These are phyloP conservation scores for Lomentospora prolificans DNA, from an alignment of 2,329 filamentous ascomycete genomes.

Conservation along the genomic window DNA sequence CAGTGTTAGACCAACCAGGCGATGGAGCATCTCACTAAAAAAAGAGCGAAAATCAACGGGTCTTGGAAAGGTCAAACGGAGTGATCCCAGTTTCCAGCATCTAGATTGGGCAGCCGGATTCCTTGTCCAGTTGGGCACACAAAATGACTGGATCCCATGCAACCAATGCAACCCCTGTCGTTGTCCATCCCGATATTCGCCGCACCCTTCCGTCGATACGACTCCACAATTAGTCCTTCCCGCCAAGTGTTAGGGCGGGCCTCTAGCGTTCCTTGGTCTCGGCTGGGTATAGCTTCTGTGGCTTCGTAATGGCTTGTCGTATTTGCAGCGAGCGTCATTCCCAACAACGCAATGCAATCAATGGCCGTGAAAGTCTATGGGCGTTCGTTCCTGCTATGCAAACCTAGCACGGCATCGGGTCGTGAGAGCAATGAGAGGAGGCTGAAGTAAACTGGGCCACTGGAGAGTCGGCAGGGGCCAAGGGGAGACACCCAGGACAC, in stretches of 20 bases:
- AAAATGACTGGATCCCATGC: neutral
- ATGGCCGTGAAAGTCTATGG: too few species aligned
- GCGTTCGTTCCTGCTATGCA: too few species aligned
- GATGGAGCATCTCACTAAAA: neutral
- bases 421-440: too few species aligned
- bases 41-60: neutral
- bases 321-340: neutral
- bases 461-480: too few species aligned
- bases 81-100: neutral
- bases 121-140: neutral
- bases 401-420: too few species aligned
- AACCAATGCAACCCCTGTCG: neutral
- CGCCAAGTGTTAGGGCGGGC: neutral
- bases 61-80: neutral
- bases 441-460: too few species aligned
- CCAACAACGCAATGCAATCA: neutral
- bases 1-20: neutral
- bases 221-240: neutral
- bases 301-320: neutral
- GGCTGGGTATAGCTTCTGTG: neutral
- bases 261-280: neutral
- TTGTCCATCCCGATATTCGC: neutral
- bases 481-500: too few species aligned
- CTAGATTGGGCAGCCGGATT: neutral
- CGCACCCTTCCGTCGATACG: neutral